Base-by-base conservation (phyloP, 805 yeast genomes). In the Spathaspora girioi region DNA sequence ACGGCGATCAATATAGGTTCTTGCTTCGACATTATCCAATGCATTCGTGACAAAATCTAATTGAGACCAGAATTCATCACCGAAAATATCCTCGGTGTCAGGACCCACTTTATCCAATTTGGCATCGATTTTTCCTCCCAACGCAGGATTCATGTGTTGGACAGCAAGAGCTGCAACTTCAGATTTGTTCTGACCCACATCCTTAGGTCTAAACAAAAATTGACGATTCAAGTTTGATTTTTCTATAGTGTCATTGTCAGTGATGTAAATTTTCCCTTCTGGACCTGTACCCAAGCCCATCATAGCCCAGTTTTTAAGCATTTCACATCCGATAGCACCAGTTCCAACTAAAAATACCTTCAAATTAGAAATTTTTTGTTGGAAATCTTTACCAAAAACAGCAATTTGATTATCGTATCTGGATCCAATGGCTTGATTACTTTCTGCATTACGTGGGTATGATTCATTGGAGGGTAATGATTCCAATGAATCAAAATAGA, bases 281-380 rank as follows among this genome's bases (percentile, higher is more conserved):
- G 92, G 89, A 42, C 98, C 98, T 20, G 96, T 79, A 35, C 96
- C 98, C 49, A 94, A 74, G 44, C 99, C 99, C 82, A 92, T 79
- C 80, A 94, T 80, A 5, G 99, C 97, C 98, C 98, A 94, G 65
- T 90, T 92, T 72, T 94, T 94, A 63, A 94, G 78, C 92, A 94
- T 93, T 73, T 94, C 99, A 75, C 99, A 94, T 40, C 99, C 99
- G 75, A 94, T 94, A 17, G 99, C 99, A 66, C 99, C 99, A 1
- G 97, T 79, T 44, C 99, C 99, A 41, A 94, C 99, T 58, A 94
- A 76, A 69, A 94, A 93, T 3, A 92, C 90, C 63, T 83, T 86
- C 56, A 87, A 73, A 68, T 92, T 89, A 38, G 89, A 82, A 52
- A 94, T 72, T 43, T 73, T 74, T 62, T 86, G 82, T 65, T 90